Evolutionary conservation across 495 filamentous ascomycete genomes (phyloP).

Genomic region (Staphylotrichum longicolle): DNA sequence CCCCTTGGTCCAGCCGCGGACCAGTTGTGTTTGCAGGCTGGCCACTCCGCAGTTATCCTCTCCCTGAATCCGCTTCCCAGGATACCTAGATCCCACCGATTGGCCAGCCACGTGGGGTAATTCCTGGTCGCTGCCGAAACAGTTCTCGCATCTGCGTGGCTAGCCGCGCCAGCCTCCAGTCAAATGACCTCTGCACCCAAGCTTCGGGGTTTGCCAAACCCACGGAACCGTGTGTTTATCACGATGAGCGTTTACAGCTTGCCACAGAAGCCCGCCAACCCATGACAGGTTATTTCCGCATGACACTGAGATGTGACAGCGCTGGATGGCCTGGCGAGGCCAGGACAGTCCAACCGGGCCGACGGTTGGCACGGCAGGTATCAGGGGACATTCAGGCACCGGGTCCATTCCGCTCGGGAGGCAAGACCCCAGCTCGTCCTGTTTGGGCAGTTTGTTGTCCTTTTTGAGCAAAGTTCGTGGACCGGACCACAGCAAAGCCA

Average conservation of each 20-base stretch:
- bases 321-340: neutral
- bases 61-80: neutral
- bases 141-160: conserved; percentile 16
- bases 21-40: conserved; percentile 22
- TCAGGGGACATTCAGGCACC: neutral
- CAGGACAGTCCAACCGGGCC: conserved; percentile 1
- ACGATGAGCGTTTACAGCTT: neutral
- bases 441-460: conserved; percentile 21
- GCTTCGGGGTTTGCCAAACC: conserved; percentile 5
- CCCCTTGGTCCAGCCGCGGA: neutral
- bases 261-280: neutral
- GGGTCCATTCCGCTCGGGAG: conserved; percentile 17
- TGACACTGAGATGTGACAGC: neutral
- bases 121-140: conserved; percentile 14
- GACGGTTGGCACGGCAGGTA: neutral
- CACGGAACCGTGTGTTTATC: neutral
- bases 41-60: neutral
- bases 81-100: conserved; percentile 9
- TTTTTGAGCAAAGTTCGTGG: conserved; percentile 23
- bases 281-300: neutral
- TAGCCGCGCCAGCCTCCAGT: conserved; percentile 20
- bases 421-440: conserved; percentile 8
- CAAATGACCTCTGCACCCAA: neutral
- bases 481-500: conserved; percentile 1
- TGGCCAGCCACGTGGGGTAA: conserved; percentile 19